These are phyloP conservation scores for Xanthoconium stramineum DNA, from an alignment of 768 basidiomycete genomes.

Conservation along the genomic window DNA sequence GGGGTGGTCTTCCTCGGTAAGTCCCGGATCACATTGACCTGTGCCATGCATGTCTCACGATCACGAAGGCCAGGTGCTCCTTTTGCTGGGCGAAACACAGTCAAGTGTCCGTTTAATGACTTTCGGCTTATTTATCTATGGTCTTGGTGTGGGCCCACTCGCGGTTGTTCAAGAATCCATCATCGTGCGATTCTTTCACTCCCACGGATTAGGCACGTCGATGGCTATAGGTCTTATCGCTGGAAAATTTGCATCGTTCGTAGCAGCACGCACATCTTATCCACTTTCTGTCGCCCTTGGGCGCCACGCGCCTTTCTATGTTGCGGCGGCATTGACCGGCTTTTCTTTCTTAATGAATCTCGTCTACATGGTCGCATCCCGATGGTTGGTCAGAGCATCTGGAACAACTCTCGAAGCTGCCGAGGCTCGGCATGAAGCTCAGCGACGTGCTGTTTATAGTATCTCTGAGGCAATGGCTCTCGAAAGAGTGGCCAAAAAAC, in stretches of 20 bases:
- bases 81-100: slow-evolving; percentile 62
- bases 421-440: slow-evolving; percentile 57
- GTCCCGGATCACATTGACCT: slow-evolving; percentile 3
- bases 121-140: slow-evolving; percentile 75
- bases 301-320: slow-evolving; percentile 70
- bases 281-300: slow-evolving; percentile 70
- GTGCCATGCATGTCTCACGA: slow-evolving; percentile 3
- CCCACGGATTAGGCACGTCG: slow-evolving; percentile 70
- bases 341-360: slow-evolving; percentile 69
- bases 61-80: slow-evolving; percentile 54
- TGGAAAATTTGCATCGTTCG: slow-evolving; percentile 75
- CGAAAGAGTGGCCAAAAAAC: slow-evolving; percentile 63
- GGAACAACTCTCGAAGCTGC: slow-evolving; percentile 63
- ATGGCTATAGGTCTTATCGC: slow-evolving; percentile 82
- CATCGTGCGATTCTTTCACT: slow-evolving; percentile 77
- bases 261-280: slow-evolving; percentile 72
- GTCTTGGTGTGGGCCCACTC: slow-evolving; percentile 74
- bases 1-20: slow-evolving; percentile 63
- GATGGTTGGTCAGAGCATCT: slow-evolving; percentile 59
- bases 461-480: slow-evolving; percentile 60
- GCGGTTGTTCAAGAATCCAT: slow-evolving; percentile 84
- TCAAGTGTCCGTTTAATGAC: slow-evolving; percentile 67
- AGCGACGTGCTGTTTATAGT: slow-evolving; percentile 39
- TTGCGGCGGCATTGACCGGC: slow-evolving; percentile 58
- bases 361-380: slow-evolving; percentile 59